phyloP scores from a whole-genome alignment of 176 grass and related monocot genomes.

The Canna indica region DNA sequence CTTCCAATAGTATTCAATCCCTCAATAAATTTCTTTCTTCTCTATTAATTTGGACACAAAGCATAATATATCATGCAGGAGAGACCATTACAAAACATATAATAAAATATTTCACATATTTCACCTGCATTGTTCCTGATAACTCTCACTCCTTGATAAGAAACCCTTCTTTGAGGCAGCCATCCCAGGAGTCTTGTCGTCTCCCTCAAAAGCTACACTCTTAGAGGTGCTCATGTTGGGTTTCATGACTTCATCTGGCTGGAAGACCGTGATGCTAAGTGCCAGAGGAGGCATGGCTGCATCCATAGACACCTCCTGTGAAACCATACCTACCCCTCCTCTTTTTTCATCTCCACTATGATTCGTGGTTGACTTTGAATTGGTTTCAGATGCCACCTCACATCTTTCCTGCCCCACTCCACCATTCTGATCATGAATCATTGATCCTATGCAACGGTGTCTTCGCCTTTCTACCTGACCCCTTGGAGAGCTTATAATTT shows the following conservation, averaged over 20 bases:
- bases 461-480: not conserved
- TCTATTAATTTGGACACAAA: not conserved
- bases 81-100: too few relatives aligned
- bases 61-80: not conserved
- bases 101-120: not conserved
- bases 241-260: slow-evolving; percentile 42
- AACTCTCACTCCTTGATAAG: slow-evolving; percentile 47
- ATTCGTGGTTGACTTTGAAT: slow-evolving; percentile 2
- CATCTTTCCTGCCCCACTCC: not conserved
- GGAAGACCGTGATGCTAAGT: slow-evolving; percentile 55
- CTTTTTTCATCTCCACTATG: slow-evolving; percentile 18
- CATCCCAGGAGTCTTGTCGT: slow-evolving; percentile 11
- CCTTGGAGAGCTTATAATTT: not conserved
- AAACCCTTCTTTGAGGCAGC: slow-evolving; percentile 22
- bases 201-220: not conserved
- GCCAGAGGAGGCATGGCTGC: slow-evolving; percentile 12
- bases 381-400: not conserved
- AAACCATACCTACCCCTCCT: slow-evolving; percentile 3
- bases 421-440: slow-evolving; percentile 15
- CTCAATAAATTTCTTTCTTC: too few relatives aligned
- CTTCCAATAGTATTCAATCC: too few relatives aligned
- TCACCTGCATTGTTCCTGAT: slow-evolving; percentile 88
- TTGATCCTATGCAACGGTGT: not conserved
- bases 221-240: slow-evolving; percentile 19
- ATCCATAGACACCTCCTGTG: not conserved